Conservation (phyloP, 306 rosid species). For the Ormosia semicastrata region DNA sequence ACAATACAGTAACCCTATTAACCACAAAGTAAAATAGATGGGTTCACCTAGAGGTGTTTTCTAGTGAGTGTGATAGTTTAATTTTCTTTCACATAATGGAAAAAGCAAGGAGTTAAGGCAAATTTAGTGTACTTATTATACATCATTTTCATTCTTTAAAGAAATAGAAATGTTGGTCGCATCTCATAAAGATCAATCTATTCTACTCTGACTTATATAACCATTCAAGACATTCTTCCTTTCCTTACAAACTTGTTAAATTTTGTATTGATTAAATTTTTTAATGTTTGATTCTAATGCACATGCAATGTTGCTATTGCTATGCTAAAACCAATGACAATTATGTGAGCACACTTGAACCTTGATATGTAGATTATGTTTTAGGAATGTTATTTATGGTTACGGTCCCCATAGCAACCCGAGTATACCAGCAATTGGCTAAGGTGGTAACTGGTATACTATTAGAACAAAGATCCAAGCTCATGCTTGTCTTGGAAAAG, state of each 20-base stretch:
- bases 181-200: conserved; percentile 36
- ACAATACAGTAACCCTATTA: not conserved
- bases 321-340: conserved; percentile 23
- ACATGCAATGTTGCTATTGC: conserved; percentile 28
- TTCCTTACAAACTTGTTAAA: conserved; percentile 20
- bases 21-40: not conserved
- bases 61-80: conserved; percentile 17
- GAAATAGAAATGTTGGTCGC: conserved; percentile 46
- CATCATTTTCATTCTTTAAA: conserved; percentile 55
- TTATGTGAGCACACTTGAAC: conserved; percentile 5
- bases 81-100: not conserved
- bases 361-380: conserved; percentile 16
- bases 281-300: conserved; percentile 13
- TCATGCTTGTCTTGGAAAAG: not conserved
- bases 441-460: not conserved
- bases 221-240: conserved; percentile 36
- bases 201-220: conserved; percentile 6
- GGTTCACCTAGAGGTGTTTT: not conserved
- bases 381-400: conserved; percentile 27
- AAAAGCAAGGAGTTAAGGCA: not conserved
- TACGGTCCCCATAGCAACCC: conserved; percentile 31
- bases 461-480: not conserved
- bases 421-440: not conserved
- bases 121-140: conserved; percentile 14
- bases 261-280: conserved; percentile 20